These are phyloP conservation scores for Agaricus bisporus DNA, from an alignment of 768 basidiomycete genomes.

Conservation along the genomic window DNA sequence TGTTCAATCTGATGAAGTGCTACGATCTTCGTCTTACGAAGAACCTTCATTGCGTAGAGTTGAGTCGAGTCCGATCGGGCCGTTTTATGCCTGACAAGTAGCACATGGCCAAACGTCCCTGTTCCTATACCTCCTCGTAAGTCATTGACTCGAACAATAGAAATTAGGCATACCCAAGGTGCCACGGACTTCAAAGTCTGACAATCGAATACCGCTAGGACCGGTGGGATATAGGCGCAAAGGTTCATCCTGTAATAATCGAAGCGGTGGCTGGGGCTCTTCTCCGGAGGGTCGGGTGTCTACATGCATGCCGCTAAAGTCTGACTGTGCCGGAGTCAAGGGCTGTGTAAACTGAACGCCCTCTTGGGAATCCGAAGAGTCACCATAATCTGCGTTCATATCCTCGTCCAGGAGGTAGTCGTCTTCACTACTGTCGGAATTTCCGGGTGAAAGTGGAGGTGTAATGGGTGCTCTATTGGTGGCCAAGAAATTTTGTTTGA, in stretches of 20 bases:
- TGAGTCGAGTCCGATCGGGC: constrained; percentile 45
- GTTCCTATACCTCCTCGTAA: constrained; percentile 51
- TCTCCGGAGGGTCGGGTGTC: constrained; percentile 5
- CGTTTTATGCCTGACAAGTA: constrained; percentile 75
- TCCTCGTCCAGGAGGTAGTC: constrained; percentile 11
- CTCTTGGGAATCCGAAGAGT: constrained; percentile 3
- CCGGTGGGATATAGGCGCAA: constrained; percentile 56
- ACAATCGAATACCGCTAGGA: constrained; percentile 54
- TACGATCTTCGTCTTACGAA: constrained; percentile 81
- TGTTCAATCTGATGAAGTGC: constrained; percentile 95
- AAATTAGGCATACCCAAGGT: constrained; percentile 25
- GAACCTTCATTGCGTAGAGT: constrained; percentile 85
- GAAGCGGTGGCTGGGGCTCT: constrained; percentile 33
- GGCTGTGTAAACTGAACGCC: background rate
- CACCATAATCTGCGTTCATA: constrained; percentile 5
- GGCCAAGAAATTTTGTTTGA: background rate
- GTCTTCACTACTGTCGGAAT: constrained; percentile 9
- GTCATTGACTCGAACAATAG: constrained; percentile 3
- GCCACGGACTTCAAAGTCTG: constrained; percentile 78
- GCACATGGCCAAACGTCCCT: constrained; percentile 92
- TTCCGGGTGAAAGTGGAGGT: constrained; percentile 14
- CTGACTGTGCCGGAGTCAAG: constrained; percentile 9
- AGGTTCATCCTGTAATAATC: constrained; percentile 64
- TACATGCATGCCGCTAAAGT: constrained; percentile 7
- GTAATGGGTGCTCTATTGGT: constrained; percentile 12